Evolutionary conservation across 2,329 filamentous ascomycete genomes (phyloP), one percentile per base, ranked within the genome.

Genomic region (Massarina eburnea): DNA sequence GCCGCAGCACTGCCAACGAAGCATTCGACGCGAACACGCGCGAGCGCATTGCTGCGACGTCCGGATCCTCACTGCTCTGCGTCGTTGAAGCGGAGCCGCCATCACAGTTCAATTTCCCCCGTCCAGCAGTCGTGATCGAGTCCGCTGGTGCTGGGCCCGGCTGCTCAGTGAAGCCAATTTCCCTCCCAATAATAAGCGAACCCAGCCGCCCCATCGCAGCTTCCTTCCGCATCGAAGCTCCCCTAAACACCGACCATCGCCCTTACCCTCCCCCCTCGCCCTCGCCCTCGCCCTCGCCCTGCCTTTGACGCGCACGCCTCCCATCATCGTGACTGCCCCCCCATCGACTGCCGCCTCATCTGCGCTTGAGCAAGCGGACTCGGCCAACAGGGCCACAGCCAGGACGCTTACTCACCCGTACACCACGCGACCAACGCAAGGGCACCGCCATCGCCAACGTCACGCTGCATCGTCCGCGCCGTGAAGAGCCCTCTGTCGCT

Each of bases 121-220:
- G n/a, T n/a, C n/a, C n/a, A n/a, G n/a, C n/a, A n/a, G 24, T 26
- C 24, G 24, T 26, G 7, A 26, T 7, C 24, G 24, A 10, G 7
- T 10, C 24, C 6, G 27, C 6, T 30, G 27, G 5, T 30, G 27
- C 27, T 14, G 12, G 27, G 27, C 27, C 27, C 27, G 12, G 12
- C 6, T 30, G 6, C 27, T 30, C 27, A 30, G 27, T 14, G 27
- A 30, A 30, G 27, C 7, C 33, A 35, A 35, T 35, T 35, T 35
- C 33, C 33, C 15, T 21, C 18, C 33, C 33, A 35, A 14, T n/a
- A 37, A 37, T 22, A 22, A 38, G 35, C 35, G 35, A 38, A 59
- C 62, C 63, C 62, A 64, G 61, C 62, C 62, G 63, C 57, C 52
- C 59, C 55, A 62, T 58, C 55, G 54, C 55, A 51, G 52, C 45